Conservation (phyloP, 352 stramenopile species). For the Chrysophaeum taylorii region DNA sequence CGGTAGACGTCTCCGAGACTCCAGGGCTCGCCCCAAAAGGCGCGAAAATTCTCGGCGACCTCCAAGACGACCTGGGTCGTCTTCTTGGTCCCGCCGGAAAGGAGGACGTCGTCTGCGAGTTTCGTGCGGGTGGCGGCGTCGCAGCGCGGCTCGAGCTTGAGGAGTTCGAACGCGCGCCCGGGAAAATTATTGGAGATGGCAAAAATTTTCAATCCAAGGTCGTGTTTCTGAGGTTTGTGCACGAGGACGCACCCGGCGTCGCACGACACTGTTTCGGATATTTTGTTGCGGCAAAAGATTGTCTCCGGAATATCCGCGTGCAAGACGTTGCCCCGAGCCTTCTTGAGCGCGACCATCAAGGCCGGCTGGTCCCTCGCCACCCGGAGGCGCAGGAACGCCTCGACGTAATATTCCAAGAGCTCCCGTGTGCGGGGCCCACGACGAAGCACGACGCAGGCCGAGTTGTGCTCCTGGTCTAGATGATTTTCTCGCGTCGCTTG, state of each 20-base stretch:
- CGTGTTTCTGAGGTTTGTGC: constrained; percentile 11
- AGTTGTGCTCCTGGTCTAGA: constrained; percentile 4
- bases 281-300: constrained; percentile 4
- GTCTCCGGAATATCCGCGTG: not conserved
- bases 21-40: constrained; percentile 10
- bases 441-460: not conserved
- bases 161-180: not conserved
- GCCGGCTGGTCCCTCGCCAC: not conserved
- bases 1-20: not conserved
- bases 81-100: too few relatives aligned
- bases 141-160: constrained; percentile 1
- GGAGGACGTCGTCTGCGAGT: not conserved
- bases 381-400: not conserved
- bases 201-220: not conserved
- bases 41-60: not conserved
- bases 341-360: not conserved
- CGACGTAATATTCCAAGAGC: not conserved
- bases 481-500: not conserved
- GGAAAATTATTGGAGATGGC: too few relatives aligned
- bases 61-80: not conserved
- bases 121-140: not conserved
- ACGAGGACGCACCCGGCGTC: constrained; percentile 8
- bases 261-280: not conserved
- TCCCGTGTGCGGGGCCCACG: not conserved
- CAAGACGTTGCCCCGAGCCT: not conserved